A percentile compares a stretch with the other conserved stretches of the same genome.
Evolutionary conservation across 1,284 basidiomycete species (phyloP).

Genomic region (Sporisorium reilianum): DNA sequence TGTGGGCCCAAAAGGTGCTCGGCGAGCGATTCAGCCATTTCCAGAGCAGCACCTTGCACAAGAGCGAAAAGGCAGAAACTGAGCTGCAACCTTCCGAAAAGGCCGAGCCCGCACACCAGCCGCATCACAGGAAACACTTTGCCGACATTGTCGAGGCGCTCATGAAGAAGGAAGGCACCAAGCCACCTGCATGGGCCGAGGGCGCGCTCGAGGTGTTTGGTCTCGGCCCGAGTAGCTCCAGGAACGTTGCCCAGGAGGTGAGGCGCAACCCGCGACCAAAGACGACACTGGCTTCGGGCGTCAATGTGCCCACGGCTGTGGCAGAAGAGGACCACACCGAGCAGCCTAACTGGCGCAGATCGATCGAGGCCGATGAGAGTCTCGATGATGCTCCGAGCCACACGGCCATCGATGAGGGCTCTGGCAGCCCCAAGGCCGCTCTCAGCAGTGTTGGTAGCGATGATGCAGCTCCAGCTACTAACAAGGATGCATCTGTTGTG

Average conservation of each 20-base stretch:
- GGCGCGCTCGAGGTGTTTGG: slow-evolving; percentile 64
- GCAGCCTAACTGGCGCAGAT: slow-evolving; percentile 17
- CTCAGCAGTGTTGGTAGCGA: slow-evolving; percentile 26
- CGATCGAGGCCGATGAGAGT: slow-evolving; percentile 29
- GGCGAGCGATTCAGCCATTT: slow-evolving; percentile 57
- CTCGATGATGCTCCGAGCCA: slow-evolving; percentile 32
- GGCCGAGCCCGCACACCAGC: slow-evolving; percentile 11
- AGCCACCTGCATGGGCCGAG: slow-evolving; percentile 62
- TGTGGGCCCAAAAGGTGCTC: slow-evolving; percentile 65
- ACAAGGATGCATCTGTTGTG: not conserved
- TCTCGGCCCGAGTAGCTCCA: slow-evolving; percentile 55
- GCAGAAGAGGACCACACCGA: slow-evolving; percentile 48
- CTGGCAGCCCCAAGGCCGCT: slow-evolving; percentile 9
- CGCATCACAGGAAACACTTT: slow-evolving; percentile 47
- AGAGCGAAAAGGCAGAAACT: slow-evolving; percentile 13
- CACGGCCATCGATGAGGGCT: slow-evolving; percentile 33
- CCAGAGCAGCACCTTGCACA: slow-evolving; percentile 11
- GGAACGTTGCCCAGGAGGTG: slow-evolving; percentile 61
- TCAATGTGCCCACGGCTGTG: slow-evolving; percentile 54
- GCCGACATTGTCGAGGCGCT: slow-evolving; percentile 61
- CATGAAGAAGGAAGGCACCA: slow-evolving; percentile 64
- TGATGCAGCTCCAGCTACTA: slow-evolving; percentile 3
- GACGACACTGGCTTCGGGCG: slow-evolving; percentile 30
- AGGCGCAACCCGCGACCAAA: slow-evolving; percentile 51
- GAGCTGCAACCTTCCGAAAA: slow-evolving; percentile 12